Evolutionary conservation across 2,329 filamentous ascomycete species (phyloP), one percentile per base, ranked within the genome.

Genomic region (Neonectria faginata): DNA sequence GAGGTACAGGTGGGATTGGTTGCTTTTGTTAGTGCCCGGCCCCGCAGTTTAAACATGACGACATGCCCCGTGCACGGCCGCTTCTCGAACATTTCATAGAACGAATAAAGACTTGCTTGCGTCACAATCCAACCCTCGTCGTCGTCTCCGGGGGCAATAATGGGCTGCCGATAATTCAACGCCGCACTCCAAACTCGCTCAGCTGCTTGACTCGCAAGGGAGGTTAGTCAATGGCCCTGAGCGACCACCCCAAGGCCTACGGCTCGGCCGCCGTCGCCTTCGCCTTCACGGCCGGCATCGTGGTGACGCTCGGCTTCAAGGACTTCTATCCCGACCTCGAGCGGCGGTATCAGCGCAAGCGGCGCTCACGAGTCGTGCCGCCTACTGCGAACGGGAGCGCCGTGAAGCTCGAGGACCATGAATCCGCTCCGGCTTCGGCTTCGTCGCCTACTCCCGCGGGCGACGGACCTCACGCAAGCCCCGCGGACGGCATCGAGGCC

Each of bases 401-500:
- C 2, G 80, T 89, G 6, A 77, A 81, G 45, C 83, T 90, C 18
- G 83, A 89, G 72, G 87, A 89, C 73, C 84, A 83, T 66, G 86
- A 89, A 66, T 75, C 79, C 14, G 67, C 65, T 50, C 67, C 69
- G 57, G 59, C 69, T 55, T 64, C 63, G 42, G 70, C 54, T 55
- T 64, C 63, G 44, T 70, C 55, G 55, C 68, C 31, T 54, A 74
- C 39, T 70, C 76, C n/a, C 44, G 33, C 52, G 62, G 60, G 57
- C 66, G 51, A 58, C 7, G 36, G 66, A 64, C 88, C 65, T 47
- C 36, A 67, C 61, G 55, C 68, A 45, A 63, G 71, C 42, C 57
- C 95, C 60, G 88, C 89, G 14, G 87, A 92, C 60, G 96, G 96
- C 18, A 92, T 99, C 65, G 94, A 97, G 78, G 92, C 91, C 50